A percentile compares a stretch with the other conserved stretches of the same genome.
These are phyloP conservation scores for Aspergillus versicolor DNA, from an alignment of 2,329 filamentous ascomycete species.

Conservation along the genomic window DNA sequence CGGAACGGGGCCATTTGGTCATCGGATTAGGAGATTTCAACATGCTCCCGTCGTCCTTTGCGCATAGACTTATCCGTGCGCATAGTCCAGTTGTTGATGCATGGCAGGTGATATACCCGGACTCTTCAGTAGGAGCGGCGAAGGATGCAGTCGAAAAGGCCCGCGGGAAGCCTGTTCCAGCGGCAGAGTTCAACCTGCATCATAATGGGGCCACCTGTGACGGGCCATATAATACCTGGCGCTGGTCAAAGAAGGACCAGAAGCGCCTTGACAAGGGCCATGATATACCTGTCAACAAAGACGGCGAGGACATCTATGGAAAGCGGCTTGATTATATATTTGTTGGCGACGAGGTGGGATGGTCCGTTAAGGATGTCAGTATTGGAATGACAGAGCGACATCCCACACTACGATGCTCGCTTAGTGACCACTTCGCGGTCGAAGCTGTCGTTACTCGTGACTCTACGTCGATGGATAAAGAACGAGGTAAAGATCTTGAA, in stretches of 20 bases:
- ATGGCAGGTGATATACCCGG: constrained; percentile 81
- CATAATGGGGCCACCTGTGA: constrained; percentile 89
- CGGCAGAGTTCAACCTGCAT: constrained; percentile 71
- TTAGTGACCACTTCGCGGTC: constrained; percentile 94
- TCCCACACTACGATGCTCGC: constrained; percentile 74
- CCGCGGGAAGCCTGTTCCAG: constrained; percentile 67
- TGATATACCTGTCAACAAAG: constrained; percentile 63
- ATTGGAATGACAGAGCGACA: constrained; percentile 83
- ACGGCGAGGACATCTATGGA: constrained; percentile 69
- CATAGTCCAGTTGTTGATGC: constrained; percentile 76
- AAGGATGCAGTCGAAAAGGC: constrained; percentile 66
- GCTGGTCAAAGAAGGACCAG: constrained; percentile 73
- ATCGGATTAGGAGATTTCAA: constrained; percentile 93
- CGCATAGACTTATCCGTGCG: constrained; percentile 77
- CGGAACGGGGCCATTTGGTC: constrained; percentile 77
- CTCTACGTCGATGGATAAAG: constrained; percentile 1
- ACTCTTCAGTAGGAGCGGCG: constrained; percentile 75
- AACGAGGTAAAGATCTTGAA: background rate
- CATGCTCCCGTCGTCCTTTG: constrained; percentile 84
- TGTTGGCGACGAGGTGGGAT: constrained; percentile 62
- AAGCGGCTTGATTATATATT: constrained; percentile 96
- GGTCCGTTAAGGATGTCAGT: constrained; percentile 73
- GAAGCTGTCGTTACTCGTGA: constrained; percentile 68
- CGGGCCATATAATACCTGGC: constrained; percentile 85
- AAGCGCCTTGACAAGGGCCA: constrained; percentile 66